Percentiles rank a stretch among this genome's conserved stretches.
phyloP scores from a whole-genome alignment of 257 asterid species.

The Rubia yunnanensis region DNA sequence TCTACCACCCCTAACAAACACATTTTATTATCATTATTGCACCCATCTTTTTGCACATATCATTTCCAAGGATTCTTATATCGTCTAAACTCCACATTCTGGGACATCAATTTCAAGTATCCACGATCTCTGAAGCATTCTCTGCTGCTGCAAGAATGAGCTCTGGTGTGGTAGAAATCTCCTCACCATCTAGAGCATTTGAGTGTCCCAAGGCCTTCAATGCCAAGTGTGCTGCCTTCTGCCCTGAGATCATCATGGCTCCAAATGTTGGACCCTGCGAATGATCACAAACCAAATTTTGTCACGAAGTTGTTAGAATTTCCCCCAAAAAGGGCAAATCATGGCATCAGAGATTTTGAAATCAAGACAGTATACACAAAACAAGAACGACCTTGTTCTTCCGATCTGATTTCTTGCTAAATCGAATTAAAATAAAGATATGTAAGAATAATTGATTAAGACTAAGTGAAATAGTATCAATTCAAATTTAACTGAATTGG shows the following conservation, averaged over 20 bases:
- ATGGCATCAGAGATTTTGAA: neutral
- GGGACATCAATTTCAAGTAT: constrained; percentile 26
- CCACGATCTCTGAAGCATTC: constrained; percentile 33
- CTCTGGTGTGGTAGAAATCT: constrained; percentile 29
- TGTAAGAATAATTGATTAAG: no score
- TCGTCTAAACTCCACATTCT: neutral
- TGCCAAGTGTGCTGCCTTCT: constrained; percentile 90
- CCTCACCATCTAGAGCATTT: constrained; percentile 49
- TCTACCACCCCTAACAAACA: constrained; percentile 1
- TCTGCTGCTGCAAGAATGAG: constrained; percentile 53
- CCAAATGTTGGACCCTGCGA: constrained; percentile 84
- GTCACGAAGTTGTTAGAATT: neutral
- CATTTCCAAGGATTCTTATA: neutral
- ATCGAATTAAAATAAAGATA: no score
- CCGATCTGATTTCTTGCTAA: no score
- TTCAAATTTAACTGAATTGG: no score
- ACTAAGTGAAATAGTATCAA: no score
- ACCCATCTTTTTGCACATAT: no score
- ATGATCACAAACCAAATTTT: constrained; percentile 1
- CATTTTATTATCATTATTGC: neutral
- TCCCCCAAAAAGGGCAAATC: neutral
- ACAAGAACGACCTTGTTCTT: no score
- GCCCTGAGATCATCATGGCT: constrained; percentile 90
- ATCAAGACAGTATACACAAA: neutral
- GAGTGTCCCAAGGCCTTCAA: constrained; percentile 64